Conservation (phyloP, 2,329 filamentous ascomycete species). For the Sclerotinia borealis region DNA sequence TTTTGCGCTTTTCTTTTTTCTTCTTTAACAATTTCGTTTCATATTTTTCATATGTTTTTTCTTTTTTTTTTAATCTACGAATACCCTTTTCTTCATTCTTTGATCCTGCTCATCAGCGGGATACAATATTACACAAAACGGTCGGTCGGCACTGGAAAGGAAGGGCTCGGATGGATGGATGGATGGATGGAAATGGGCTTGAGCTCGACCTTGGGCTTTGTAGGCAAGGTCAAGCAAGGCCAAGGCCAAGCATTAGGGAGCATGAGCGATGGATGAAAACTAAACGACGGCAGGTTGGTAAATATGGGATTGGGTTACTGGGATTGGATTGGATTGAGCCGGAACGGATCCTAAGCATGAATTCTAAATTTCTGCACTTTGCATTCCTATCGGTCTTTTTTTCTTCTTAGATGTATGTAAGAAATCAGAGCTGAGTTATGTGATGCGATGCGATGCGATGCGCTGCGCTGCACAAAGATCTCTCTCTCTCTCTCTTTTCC, state of each 20-base stretch:
- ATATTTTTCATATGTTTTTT: background rate
- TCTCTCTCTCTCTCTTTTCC: background rate
- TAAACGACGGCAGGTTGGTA: background rate
- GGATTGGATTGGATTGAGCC: background rate
- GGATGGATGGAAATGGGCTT: background rate
- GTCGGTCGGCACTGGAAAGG: background rate
- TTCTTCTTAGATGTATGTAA: background rate
- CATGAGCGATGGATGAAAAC: background rate
- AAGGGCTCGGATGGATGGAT: background rate
- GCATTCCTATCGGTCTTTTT: background rate
- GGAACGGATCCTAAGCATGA: background rate
- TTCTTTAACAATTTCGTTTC: background rate
- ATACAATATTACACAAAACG: background rate
- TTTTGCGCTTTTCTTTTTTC: background rate
- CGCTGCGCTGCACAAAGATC: background rate
- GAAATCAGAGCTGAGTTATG: background rate
- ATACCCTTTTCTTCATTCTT: background rate
- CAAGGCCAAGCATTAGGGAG: background rate
- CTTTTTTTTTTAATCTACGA: background rate
- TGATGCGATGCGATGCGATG: background rate
- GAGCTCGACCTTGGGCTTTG: background rate
- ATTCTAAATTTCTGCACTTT: background rate
- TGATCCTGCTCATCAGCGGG: background rate
- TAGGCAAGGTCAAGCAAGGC: background rate
- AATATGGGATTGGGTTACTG: conserved; percentile 1